A percentile compares a stretch with the other conserved stretches of the same genome.
Evolutionary conservation across 495 filamentous ascomycete species (phyloP).

Genomic region (Tuber indicum): DNA sequence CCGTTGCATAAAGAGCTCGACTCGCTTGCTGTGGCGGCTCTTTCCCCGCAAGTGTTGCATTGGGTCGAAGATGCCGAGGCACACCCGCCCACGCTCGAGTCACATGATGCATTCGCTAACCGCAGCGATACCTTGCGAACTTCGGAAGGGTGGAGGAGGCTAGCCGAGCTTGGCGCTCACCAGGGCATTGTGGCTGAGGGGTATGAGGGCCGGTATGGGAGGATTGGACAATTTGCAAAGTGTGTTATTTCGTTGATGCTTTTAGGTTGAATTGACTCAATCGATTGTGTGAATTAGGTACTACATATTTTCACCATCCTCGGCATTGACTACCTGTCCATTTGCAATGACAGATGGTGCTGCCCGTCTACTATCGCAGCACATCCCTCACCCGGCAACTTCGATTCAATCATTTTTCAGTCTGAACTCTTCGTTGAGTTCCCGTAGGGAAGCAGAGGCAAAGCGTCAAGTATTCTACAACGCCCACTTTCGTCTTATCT

Average conservation of each 20-base stretch:
- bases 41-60: slow-evolving; percentile 47
- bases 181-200: slow-evolving; percentile 53
- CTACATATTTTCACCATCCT: slow-evolving; percentile 60
- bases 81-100: slow-evolving; percentile 52
- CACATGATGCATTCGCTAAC: slow-evolving; percentile 50
- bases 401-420: slow-evolving; percentile 27
- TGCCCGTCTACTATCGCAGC: slow-evolving; percentile 54
- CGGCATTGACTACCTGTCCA: slow-evolving; percentile 59
- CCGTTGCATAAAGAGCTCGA: slow-evolving; percentile 44
- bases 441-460: slow-evolving; percentile 27
- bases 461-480: slow-evolving; percentile 48
- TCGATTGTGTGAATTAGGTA: slow-evolving; percentile 42
- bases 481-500: slow-evolving; percentile 51
- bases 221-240: slow-evolving; percentile 54
- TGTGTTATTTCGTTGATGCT: slow-evolving; percentile 29
- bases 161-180: slow-evolving; percentile 51
- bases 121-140: slow-evolving; percentile 49
- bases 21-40: slow-evolving; percentile 47
- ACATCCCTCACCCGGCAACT: slow-evolving; percentile 45
- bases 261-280: not conserved
- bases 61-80: slow-evolving; percentile 55
- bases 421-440: slow-evolving; percentile 9
- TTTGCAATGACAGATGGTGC: slow-evolving; percentile 67
- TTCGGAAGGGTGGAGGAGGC: slow-evolving; percentile 53
- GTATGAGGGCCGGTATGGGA: slow-evolving; percentile 51